A percentile compares a stretch with the other conserved stretches of the same genome.
Conservation (phyloP, 2,329 filamentous ascomycete species). For the Xylariales sp. region DNA sequence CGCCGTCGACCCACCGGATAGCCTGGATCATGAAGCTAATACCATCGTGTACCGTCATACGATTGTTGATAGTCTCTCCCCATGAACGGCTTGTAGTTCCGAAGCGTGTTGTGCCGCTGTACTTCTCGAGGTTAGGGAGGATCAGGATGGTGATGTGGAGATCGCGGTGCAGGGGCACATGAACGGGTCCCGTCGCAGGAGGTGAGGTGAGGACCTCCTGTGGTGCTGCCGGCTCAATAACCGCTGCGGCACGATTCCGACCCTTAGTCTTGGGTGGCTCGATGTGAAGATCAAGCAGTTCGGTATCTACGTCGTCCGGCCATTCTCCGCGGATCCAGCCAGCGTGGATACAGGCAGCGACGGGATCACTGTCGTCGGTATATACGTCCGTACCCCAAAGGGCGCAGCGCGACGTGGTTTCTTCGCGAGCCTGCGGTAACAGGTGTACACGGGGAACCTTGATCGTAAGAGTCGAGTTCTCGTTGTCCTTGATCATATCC, state of each 20-base stretch:
- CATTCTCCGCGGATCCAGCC: slow-evolving; percentile 91
- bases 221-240: slow-evolving; percentile 24
- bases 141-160: slow-evolving; percentile 84
- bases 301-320: slow-evolving; percentile 69
- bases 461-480: slow-evolving; percentile 87
- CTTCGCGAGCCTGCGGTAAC: slow-evolving; percentile 63
- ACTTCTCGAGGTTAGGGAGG: slow-evolving; percentile 72
- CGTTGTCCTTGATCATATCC: slow-evolving; percentile 65
- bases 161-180: slow-evolving; percentile 65
- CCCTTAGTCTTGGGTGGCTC: slow-evolving; percentile 31
- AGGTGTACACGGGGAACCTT: slow-evolving; percentile 80
- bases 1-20: slow-evolving; percentile 81
- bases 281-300: slow-evolving; percentile 55
- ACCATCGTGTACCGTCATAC: slow-evolving; percentile 63
- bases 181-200: slow-evolving; percentile 56
- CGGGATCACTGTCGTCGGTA: slow-evolving; percentile 89
- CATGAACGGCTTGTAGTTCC: slow-evolving; percentile 81
- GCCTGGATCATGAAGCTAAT: slow-evolving; percentile 82
- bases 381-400: slow-evolving; percentile 95
- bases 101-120: slow-evolving; percentile 68
- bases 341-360: slow-evolving; percentile 88
- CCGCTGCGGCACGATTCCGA: slow-evolving; percentile 17
- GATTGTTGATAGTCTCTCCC: slow-evolving; percentile 47
- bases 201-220: slow-evolving; percentile 46
- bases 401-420: slow-evolving; percentile 74